Conservation (phyloP, 495 filamentous ascomycete genomes). For the Cudoniella acicularis region DNA sequence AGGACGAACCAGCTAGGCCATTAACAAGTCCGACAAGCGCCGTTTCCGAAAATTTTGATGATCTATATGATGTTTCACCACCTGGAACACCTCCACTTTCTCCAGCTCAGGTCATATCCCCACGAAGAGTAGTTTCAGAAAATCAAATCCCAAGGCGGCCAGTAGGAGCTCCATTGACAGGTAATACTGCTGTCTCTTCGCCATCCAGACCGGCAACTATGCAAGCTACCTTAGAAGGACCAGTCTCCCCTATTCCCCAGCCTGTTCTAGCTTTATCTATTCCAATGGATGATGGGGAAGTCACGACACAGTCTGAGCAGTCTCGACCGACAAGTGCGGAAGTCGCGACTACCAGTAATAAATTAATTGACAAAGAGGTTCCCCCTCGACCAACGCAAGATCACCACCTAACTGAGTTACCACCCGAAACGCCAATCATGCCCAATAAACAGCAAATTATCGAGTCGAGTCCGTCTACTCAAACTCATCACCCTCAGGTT, state of each 20-base stretch:
- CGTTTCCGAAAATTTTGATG: slow-evolving; percentile 28
- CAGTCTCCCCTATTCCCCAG: slow-evolving; percentile 19
- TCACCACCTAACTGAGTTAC: slow-evolving; percentile 17
- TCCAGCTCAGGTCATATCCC: background rate
- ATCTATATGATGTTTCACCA: slow-evolving; percentile 55
- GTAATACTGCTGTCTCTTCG: background rate
- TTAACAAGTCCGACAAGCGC: slow-evolving; percentile 6
- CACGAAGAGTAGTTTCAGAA: slow-evolving; percentile 15
- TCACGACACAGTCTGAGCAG: slow-evolving; percentile 1
- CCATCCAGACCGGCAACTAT: slow-evolving; percentile 5
- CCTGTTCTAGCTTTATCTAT: background rate
- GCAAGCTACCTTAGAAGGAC: slow-evolving; percentile 16
- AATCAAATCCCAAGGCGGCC: slow-evolving; percentile 28
- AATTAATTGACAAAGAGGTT: slow-evolving; percentile 9
- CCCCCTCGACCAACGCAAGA: slow-evolving; percentile 9
- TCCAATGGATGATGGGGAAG: slow-evolving; percentile 11
- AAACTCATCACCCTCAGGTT: background rate
- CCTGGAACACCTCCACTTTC: slow-evolving; percentile 38
- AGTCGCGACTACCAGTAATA: background rate
- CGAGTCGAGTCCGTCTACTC: slow-evolving; percentile 2
- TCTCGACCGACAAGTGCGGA: background rate
- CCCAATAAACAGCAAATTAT: slow-evolving; percentile 1
- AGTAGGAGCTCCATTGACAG: slow-evolving; percentile 13
- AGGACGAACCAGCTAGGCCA: slow-evolving; percentile 12
- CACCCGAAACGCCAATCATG: slow-evolving; percentile 2